These are phyloP conservation scores for Amyloporia xantha DNA, from an alignment of 768 basidiomycete species.

Conservation along the genomic window DNA sequence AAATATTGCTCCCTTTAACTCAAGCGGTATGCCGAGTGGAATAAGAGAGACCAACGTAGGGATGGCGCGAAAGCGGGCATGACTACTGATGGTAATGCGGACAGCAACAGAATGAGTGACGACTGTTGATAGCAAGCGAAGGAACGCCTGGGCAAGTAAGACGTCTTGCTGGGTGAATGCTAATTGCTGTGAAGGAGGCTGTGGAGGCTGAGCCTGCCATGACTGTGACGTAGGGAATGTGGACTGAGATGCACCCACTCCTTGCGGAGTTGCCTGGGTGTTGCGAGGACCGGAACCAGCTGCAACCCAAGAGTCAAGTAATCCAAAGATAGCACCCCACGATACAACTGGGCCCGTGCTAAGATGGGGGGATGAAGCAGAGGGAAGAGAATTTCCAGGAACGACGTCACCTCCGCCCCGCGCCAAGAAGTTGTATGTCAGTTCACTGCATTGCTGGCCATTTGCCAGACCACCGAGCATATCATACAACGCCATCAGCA, in stretches of 20 bases:
- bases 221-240: conserved; percentile 21
- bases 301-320: conserved; percentile 69
- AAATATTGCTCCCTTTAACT: conserved; percentile 82
- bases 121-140: conserved; percentile 71
- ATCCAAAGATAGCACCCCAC: conserved; percentile 70
- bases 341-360: conserved; percentile 55
- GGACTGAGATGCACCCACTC: conserved; percentile 7
- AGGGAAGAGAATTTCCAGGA: conserved; percentile 47
- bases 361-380: conserved; percentile 35
- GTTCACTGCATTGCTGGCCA: conserved; percentile 78
- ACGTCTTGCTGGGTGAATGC: conserved; percentile 67
- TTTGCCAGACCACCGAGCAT: conserved; percentile 83
- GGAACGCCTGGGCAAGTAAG: conserved; percentile 71
- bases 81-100: conserved; percentile 68
- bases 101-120: conserved; percentile 71
- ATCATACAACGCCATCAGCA: conserved; percentile 79
- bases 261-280: conserved; percentile 28
- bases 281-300: conserved; percentile 41
- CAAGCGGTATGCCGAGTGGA: conserved; percentile 78
- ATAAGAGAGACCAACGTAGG: conserved; percentile 74
- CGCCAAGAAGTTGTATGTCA: conserved; percentile 85
- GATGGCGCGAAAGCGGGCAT: conserved; percentile 75
- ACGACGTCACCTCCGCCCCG: conserved; percentile 67
- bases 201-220: conserved; percentile 26
- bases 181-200: conserved; percentile 36